These are phyloP conservation scores for Aspergillus pseudoviridinutans DNA, from an alignment of 2,329 filamentous ascomycete species.

Conservation along the genomic window DNA sequence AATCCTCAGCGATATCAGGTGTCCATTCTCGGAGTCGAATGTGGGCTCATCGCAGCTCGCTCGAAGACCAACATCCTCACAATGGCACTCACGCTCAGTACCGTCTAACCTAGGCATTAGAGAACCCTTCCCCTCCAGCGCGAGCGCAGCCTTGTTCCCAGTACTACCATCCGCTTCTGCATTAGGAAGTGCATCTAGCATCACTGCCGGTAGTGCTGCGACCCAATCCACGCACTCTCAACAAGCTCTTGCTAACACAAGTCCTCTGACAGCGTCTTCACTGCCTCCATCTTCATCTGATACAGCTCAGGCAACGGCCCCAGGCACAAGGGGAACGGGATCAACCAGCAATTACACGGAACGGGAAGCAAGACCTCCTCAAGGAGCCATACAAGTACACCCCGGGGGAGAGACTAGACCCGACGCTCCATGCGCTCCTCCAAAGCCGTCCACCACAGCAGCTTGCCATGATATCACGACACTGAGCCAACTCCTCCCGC, in stretches of 20 bases:
- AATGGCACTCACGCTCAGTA: slow-evolving; percentile 18
- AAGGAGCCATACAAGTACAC: background rate
- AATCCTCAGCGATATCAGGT: slow-evolving; percentile 39
- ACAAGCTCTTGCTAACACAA: background rate
- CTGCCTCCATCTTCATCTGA: background rate
- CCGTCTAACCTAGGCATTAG: slow-evolving; percentile 6
- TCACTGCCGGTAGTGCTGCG: background rate
- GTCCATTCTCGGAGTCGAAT: slow-evolving; percentile 41
- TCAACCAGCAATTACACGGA: background rate
- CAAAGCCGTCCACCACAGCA: slow-evolving; percentile 25
- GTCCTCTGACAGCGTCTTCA: background rate
- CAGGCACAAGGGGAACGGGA: background rate
- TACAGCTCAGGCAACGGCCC: background rate
- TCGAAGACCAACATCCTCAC: slow-evolving; percentile 23
- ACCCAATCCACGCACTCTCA: background rate
- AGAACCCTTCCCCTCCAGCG: slow-evolving; percentile 1
- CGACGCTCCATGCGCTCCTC: background rate
- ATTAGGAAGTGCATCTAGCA: background rate
- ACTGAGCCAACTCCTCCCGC: slow-evolving; percentile 38
- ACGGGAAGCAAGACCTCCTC: background rate
- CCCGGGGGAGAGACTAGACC: background rate
- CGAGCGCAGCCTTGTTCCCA: slow-evolving; percentile 3
- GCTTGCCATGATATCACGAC: slow-evolving; percentile 23
- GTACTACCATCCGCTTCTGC: slow-evolving; percentile 5
- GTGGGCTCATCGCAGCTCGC: slow-evolving; percentile 17